These are phyloP conservation scores for Trypanosoma boissoni DNA, from an alignment of 208 protist species.

Conservation along the genomic window DNA sequence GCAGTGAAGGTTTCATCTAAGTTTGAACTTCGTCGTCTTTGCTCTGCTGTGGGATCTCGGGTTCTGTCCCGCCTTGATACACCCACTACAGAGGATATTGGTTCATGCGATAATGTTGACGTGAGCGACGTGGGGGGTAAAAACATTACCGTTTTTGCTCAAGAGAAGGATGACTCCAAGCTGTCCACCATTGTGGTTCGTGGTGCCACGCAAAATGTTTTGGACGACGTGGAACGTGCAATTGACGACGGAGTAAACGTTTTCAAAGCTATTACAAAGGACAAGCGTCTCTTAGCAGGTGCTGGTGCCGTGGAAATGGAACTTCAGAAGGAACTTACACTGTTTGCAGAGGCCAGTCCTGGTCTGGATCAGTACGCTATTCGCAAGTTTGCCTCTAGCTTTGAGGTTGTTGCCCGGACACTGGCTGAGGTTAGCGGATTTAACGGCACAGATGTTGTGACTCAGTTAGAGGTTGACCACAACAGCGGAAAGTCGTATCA, in stretches of 20 bases:
- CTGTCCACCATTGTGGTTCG: slow-evolving; percentile 99
- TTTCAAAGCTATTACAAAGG: slow-evolving; percentile 95
- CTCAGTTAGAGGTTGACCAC: slow-evolving; percentile 95
- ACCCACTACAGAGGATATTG: slow-evolving; percentile 95
- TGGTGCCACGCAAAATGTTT: slow-evolving; percentile 96
- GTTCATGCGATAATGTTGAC: slow-evolving; percentile 93
- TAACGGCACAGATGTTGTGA: slow-evolving; percentile 94
- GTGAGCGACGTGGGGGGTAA: slow-evolving; percentile 96
- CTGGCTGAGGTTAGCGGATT: slow-evolving; percentile 98
- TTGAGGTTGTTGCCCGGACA: slow-evolving; percentile 97
- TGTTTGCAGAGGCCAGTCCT: slow-evolving; percentile 85
- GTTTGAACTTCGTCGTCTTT: slow-evolving; percentile 98
- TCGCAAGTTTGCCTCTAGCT: slow-evolving; percentile 96
- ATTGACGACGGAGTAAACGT: slow-evolving; percentile 99
- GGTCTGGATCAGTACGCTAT: slow-evolving; percentile 99
- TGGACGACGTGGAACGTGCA: slow-evolving; percentile 97
- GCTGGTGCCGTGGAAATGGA: slow-evolving; percentile 98
- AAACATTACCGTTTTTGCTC: slow-evolving; percentile 94
- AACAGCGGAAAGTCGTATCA: slow-evolving; percentile 85
- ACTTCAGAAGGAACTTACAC: slow-evolving; percentile 80
- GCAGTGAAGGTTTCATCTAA: slow-evolving; percentile 98
- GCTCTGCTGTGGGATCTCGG: slow-evolving; percentile 95
- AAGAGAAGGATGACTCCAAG: slow-evolving; percentile 90
- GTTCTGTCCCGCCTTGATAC: slow-evolving; percentile 91
- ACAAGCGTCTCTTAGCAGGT: slow-evolving; percentile 95